phyloP scores from a whole-genome alignment of 1,284 basidiomycete species.

The Ustilago sp. region DNA sequence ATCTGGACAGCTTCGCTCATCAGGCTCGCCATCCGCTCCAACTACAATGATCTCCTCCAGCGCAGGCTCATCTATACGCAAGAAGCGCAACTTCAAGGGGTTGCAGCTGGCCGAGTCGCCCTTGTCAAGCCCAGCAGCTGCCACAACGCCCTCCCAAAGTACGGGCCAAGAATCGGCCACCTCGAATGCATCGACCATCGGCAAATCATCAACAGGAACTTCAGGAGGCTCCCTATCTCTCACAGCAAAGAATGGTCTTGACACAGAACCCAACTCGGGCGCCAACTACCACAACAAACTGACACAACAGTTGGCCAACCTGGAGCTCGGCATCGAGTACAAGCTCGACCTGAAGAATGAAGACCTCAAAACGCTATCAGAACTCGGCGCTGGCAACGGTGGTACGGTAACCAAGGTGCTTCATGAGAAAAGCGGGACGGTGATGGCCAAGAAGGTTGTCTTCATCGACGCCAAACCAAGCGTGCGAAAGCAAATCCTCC shows the following conservation, averaged over 20 bases:
- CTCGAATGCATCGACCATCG: constrained; percentile 34
- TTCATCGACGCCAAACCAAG: constrained; percentile 97
- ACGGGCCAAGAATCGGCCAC: constrained; percentile 27
- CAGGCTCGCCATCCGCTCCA: neutral
- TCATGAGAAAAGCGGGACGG: constrained; percentile 62
- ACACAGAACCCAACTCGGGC: constrained; percentile 47
- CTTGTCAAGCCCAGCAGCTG: constrained; percentile 33
- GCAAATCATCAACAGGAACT: constrained; percentile 27
- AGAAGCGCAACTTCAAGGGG: constrained; percentile 69
- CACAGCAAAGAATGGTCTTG: constrained; percentile 21
- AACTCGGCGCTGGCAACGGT: constrained; percentile 96
- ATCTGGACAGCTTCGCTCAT: neutral
- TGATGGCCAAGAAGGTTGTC: constrained; percentile 73
- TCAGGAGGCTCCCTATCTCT: constrained; percentile 36
- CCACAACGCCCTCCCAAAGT: constrained; percentile 27
- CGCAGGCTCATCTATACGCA: constrained; percentile 54
- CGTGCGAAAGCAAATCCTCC: constrained; percentile 96
- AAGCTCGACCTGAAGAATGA: constrained; percentile 71
- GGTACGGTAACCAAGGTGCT: constrained; percentile 89
- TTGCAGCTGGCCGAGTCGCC: constrained; percentile 60
- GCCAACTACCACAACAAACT: constrained; percentile 61
- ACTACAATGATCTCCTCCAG: constrained; percentile 37
- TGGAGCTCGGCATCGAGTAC: constrained; percentile 70
- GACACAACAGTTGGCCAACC: constrained; percentile 67
- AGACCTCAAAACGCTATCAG: constrained; percentile 77